Conservation (phyloP, 257 asterid species). For the Verbascum thapsus region DNA sequence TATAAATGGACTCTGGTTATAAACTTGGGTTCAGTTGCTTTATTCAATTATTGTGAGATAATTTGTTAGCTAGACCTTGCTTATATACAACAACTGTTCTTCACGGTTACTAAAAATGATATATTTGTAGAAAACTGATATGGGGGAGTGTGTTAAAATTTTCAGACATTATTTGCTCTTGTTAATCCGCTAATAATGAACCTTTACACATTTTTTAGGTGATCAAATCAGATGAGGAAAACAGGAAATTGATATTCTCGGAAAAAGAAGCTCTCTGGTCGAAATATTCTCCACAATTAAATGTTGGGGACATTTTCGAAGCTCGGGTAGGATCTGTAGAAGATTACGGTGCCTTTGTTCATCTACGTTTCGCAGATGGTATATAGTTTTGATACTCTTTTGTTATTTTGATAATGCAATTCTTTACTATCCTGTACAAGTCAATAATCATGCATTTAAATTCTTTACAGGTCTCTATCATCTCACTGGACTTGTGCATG, state of each 20-base stretch:
- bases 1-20: not conserved
- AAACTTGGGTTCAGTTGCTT: not conserved
- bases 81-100: too few species aligned
- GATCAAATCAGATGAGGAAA: conserved; percentile 78
- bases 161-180: not conserved
- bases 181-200: not conserved
- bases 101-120: too few species aligned
- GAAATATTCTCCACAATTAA: conserved; percentile 60
- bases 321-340: conserved; percentile 86
- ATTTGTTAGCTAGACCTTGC: not conserved
- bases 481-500: conserved; percentile 90
- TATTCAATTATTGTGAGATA: not conserved
- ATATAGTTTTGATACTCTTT: conserved; percentile 29
- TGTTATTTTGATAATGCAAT: conserved; percentile 10
- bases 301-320: conserved; percentile 62
- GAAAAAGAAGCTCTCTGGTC: conserved; percentile 88
- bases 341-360: conserved; percentile 95
- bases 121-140: not conserved
- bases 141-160: not conserved
- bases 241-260: conserved; percentile 76
- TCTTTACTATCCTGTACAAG: not conserved
- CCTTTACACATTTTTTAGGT: conserved; percentile 48
- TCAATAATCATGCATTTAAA: conserved; percentile 1
- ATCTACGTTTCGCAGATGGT: conserved; percentile 87
- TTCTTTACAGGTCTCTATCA: conserved; percentile 59